phyloP scores from a whole-genome alignment of 257 asterid species.

The Fraxinus pennsylvanica region DNA sequence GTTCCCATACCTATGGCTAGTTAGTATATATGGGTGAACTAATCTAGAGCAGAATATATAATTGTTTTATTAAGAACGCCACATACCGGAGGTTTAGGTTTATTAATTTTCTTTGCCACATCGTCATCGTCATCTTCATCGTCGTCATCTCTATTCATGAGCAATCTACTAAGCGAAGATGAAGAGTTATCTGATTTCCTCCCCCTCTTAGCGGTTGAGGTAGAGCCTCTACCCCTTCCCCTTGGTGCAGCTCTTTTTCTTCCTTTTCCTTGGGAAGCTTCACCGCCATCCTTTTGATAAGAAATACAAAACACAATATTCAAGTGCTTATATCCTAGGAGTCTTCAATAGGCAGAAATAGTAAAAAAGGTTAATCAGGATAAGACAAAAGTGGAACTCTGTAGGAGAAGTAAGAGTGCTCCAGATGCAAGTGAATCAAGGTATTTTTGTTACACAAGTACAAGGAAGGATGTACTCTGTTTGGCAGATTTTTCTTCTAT shows the following conservation, averaged over 20 bases:
- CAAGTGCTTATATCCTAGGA: neutral
- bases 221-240: slow-evolving; percentile 78
- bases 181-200: slow-evolving; percentile 66
- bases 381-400: neutral
- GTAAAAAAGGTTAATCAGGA: slow-evolving; percentile 6
- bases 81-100: slow-evolving; percentile 81
- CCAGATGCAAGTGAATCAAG: neutral
- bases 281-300: slow-evolving; percentile 60
- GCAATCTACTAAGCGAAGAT: slow-evolving; percentile 71
- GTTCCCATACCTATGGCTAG: neutral
- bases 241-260: slow-evolving; percentile 86
- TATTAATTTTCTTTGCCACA: slow-evolving; percentile 48
- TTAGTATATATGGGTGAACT: neutral
- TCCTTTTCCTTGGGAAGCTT: slow-evolving; percentile 56
- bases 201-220: slow-evolving; percentile 82
- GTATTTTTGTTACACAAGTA: neutral
- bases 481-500: neutral
- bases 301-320: slow-evolving; percentile 11
- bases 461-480: neutral
- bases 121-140: slow-evolving; percentile 70
- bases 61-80: slow-evolving; percentile 10
- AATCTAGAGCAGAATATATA: neutral
- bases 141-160: slow-evolving; percentile 62
- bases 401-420: neutral
- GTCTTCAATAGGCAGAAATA: neutral